A percentile compares a stretch with the other conserved stretches of the same genome.
phyloP scores from a whole-genome alignment of 352 stramenopile genomes.

The Plasmopara muralis region DNA sequence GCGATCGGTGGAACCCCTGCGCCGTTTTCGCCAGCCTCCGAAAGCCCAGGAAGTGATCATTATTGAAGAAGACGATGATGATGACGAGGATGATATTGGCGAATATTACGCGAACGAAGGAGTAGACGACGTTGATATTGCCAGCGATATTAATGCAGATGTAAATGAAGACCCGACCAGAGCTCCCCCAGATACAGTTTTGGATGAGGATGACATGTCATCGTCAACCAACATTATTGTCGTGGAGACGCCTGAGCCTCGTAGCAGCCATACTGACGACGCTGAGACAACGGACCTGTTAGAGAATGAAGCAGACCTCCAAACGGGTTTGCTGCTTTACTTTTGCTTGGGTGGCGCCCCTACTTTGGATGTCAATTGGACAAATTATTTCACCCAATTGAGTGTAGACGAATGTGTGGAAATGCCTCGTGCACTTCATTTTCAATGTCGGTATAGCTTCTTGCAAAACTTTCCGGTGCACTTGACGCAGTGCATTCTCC shows the following conservation, averaged over 20 bases:
- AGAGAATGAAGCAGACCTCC: conserved; percentile 35
- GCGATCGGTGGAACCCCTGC: not conserved
- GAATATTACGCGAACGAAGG: conserved; percentile 33
- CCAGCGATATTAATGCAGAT: conserved; percentile 11
- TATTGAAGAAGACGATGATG: conserved; percentile 59
- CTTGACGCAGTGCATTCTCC: conserved; percentile 48
- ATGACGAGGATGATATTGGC: conserved; percentile 8
- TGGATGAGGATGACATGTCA: conserved; percentile 29
- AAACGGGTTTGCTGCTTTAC: conserved; percentile 44
- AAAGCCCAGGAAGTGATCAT: conserved; percentile 47
- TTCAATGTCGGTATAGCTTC: conserved; percentile 31
- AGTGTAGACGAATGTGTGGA: conserved; percentile 37
- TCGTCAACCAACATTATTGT: conserved; percentile 10
- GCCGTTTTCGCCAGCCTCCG: conserved; percentile 25
- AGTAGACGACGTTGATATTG: not conserved
- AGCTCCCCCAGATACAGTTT: conserved; percentile 35
- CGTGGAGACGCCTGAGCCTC: conserved; percentile 3
- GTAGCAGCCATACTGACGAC: conserved; percentile 4
- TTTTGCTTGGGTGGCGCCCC: conserved; percentile 53
- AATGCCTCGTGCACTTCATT: conserved; percentile 27
- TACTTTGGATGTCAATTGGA: conserved; percentile 42
- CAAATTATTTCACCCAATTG: conserved; percentile 28
- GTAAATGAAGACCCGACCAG: conserved; percentile 17
- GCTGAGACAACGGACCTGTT: conserved; percentile 24
- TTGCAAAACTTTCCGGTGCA: conserved; percentile 34